Evolutionary conservation across 2,329 filamentous ascomycete species (phyloP).

Genomic region (Colletotrichum sidae): DNA sequence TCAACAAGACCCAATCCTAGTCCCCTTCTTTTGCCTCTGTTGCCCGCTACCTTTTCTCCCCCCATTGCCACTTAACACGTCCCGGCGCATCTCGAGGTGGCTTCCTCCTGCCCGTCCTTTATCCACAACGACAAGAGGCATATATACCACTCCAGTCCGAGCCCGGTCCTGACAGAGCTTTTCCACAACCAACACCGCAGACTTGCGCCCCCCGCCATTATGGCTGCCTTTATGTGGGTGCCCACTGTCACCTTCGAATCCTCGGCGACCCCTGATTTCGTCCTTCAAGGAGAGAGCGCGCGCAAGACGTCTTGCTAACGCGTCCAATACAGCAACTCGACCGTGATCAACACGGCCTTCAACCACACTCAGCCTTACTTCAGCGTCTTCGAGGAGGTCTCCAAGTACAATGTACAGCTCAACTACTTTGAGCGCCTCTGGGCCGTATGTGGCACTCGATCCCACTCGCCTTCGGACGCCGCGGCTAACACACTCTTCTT

Average conservation of each 20-base stretch:
- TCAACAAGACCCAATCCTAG: conserved; percentile 37
- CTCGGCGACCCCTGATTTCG: background rate
- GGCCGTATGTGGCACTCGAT: conserved; percentile 69
- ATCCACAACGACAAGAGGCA: no score
- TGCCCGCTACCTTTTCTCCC: conserved; percentile 24
- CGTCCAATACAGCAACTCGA: conserved; percentile 59
- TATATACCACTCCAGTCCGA: background rate
- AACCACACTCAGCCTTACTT: conserved; percentile 65
- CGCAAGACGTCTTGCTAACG: conserved; percentile 23
- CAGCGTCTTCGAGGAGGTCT: conserved; percentile 71
- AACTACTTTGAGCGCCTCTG: conserved; percentile 90
- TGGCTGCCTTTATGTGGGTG: conserved; percentile 35
- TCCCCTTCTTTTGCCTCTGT: conserved; percentile 22
- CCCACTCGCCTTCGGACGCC: conserved; percentile 4
- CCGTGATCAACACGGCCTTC: conserved; percentile 55
- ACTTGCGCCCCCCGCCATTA: conserved; percentile 28
- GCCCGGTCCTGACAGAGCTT: background rate
- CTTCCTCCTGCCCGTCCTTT: conserved; percentile 14
- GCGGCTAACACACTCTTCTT: conserved; percentile 31
- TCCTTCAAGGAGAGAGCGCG: conserved; percentile 8
- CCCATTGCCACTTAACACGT: conserved; percentile 21
- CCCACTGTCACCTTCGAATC: background rate
- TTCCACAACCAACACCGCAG: conserved; percentile 20
- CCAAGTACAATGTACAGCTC: conserved; percentile 84
- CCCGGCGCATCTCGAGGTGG: conserved; percentile 27